phyloP scores from a whole-genome alignment of 305 asterid species.

The Solanum chacoense region DNA sequence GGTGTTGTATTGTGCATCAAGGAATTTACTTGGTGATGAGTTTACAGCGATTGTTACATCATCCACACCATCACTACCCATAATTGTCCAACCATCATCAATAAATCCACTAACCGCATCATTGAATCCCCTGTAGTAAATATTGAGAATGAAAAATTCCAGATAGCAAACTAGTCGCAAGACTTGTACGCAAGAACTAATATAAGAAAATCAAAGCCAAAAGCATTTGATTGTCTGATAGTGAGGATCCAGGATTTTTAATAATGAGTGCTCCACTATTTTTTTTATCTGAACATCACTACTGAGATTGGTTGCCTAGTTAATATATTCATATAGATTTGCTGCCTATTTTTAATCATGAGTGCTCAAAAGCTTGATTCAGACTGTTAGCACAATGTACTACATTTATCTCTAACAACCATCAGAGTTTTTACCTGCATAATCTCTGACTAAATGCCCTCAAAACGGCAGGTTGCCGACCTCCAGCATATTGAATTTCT shows the following conservation, averaged over 20 bases:
- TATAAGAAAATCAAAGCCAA: not conserved
- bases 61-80: constrained; percentile 79
- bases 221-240: not conserved
- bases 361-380: not conserved
- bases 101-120: constrained; percentile 92
- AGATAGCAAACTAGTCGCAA: not conserved
- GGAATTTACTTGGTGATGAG: constrained; percentile 68
- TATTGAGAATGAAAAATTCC: not conserved
- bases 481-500: constrained; percentile 69
- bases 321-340: not conserved
- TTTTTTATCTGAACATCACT: not conserved
- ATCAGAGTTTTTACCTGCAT: constrained; percentile 44
- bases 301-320: not conserved
- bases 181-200: not conserved
- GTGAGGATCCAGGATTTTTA: not conserved
- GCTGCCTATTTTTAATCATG: not conserved
- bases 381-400: not conserved
- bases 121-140: constrained; percentile 66
- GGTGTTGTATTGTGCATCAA: constrained; percentile 53
- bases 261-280: not conserved
- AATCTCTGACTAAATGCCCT: constrained; percentile 78
- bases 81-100: constrained; percentile 90
- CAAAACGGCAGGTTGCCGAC: constrained; percentile 84
- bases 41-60: constrained; percentile 82
- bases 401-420: not conserved